Percentiles rank a stretch among this genome's conserved stretches.
phyloP scores from a whole-genome alignment of 129 eudicot genomes.

The Tagetes erecta region DNA sequence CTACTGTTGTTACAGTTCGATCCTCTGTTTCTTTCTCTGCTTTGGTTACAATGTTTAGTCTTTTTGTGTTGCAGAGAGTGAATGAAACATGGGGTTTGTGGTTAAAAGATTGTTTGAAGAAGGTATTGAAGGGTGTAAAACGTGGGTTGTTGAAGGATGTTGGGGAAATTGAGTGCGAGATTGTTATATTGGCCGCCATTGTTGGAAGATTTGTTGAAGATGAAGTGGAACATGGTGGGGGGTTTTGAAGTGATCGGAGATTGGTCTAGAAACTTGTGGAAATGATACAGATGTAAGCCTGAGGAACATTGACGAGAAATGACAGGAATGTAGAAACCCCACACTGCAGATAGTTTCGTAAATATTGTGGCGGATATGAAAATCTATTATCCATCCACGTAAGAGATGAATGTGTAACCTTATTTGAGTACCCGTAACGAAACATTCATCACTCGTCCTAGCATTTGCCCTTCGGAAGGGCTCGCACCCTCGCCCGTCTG shows the following conservation, averaged over 20 bases:
- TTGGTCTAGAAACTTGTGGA: slow-evolving; percentile 74
- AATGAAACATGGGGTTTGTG: slow-evolving; percentile 28
- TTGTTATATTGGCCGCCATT: slow-evolving; percentile 54
- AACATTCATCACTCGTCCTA: too few relatives aligned
- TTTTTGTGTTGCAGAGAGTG: slow-evolving; percentile 36
- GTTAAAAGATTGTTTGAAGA: slow-evolving; percentile 36
- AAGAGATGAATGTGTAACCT: not conserved
- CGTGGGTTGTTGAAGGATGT: slow-evolving; percentile 27
- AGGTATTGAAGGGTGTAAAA: slow-evolving; percentile 13
- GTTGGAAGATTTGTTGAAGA: slow-evolving; percentile 22
- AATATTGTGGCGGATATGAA: not conserved
- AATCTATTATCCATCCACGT: not conserved
- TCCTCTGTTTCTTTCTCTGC: slow-evolving; percentile 56
- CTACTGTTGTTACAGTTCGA: slow-evolving; percentile 39
- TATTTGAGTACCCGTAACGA: too few relatives aligned
- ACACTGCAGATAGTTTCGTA: not conserved
- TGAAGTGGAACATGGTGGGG: slow-evolving; percentile 21
- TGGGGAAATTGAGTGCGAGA: slow-evolving; percentile 39
- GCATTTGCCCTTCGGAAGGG: too few relatives aligned
- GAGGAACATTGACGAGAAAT: slow-evolving; percentile 5
- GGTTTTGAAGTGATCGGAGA: slow-evolving; percentile 27
- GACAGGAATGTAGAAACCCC: slow-evolving; percentile 24
- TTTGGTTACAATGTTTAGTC: slow-evolving; percentile 44
- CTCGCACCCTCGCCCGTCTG: too few relatives aligned
- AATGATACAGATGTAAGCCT: slow-evolving; percentile 43